Percentiles rank a stretch among this genome's conserved stretches.
Conservation (phyloP, 108 stramenopile genomes). For the Aurantiochytrium sp. region DNA sequence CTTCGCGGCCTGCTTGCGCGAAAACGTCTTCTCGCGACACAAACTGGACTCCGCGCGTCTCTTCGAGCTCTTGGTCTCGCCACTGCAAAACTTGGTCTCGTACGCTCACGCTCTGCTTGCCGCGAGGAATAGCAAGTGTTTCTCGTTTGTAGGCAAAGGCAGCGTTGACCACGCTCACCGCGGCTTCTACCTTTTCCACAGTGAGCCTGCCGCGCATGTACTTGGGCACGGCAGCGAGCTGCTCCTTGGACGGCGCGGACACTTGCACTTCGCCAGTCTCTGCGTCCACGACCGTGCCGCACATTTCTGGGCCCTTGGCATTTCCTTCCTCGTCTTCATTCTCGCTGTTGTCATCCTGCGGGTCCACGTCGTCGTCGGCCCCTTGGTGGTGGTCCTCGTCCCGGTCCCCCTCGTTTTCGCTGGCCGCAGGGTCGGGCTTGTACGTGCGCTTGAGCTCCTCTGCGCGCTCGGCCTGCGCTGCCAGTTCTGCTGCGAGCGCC, state of each 20-base stretch:
- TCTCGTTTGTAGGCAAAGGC: background rate
- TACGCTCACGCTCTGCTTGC: conserved; percentile 6
- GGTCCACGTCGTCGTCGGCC: too few relatives aligned
- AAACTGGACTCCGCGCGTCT: background rate
- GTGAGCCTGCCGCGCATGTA: conserved; percentile 5
- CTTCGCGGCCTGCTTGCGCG: background rate
- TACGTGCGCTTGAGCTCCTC: background rate
- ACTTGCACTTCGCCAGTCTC: background rate
- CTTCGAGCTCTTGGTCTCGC: background rate
- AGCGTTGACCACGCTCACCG: background rate
- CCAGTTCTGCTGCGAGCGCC: background rate
- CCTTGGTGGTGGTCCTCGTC: too few relatives aligned
- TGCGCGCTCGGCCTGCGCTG: background rate
- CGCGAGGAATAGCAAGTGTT: background rate
- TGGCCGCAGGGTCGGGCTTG: background rate
- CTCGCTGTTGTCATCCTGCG: too few relatives aligned
- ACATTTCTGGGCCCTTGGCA: too few relatives aligned
- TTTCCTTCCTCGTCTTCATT: too few relatives aligned
- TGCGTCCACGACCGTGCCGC: background rate
- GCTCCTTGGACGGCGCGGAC: background rate
- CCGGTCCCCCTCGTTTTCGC: background rate
- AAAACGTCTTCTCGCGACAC: background rate
- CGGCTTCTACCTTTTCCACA: background rate
- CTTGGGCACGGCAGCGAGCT: background rate
- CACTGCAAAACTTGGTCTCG: background rate